Conservation (phyloP, 2,329 filamentous ascomycete genomes). For the Exophiala xenobiotica region DNA sequence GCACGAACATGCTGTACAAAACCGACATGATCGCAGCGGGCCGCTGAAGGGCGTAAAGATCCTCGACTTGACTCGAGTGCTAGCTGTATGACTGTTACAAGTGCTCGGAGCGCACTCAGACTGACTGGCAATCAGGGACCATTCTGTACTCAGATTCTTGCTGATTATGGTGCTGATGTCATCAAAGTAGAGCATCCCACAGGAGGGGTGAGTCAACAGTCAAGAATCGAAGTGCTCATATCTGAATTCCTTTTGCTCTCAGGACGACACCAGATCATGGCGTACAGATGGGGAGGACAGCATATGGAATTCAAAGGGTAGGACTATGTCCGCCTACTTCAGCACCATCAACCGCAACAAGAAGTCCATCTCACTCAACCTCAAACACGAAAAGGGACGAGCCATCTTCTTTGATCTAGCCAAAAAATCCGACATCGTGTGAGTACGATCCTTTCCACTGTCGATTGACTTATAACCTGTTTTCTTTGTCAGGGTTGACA, state of each 20-base stretch:
- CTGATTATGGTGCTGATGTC: slow-evolving; percentile 24
- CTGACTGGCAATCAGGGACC: slow-evolving; percentile 9
- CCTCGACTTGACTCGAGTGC: slow-evolving; percentile 22
- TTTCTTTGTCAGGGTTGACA: slow-evolving; percentile 19
- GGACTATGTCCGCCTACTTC: slow-evolving; percentile 38
- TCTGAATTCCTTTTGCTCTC: not conserved
- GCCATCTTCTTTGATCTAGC: slow-evolving; percentile 31
- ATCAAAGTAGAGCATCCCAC: slow-evolving; percentile 32
- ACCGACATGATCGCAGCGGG: too few species aligned
- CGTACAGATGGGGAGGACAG: slow-evolving; percentile 20
- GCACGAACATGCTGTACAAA: too few species aligned
- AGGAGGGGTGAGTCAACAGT: slow-evolving; percentile 24
- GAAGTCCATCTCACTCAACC: slow-evolving; percentile 20
- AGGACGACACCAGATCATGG: slow-evolving; percentile 24
- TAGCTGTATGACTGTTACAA: slow-evolving; percentile 11
- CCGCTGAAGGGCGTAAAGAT: slow-evolving; percentile 33
- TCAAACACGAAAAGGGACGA: slow-evolving; percentile 14
- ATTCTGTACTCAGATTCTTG: slow-evolving; percentile 25
- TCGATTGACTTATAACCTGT: not conserved
- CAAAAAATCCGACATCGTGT: slow-evolving; percentile 30
- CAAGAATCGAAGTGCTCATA: not conserved
- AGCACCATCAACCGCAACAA: slow-evolving; percentile 30
- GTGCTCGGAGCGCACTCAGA: not conserved
- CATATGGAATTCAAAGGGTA: not conserved
- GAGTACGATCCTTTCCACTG: not conserved